phyloP scores from a whole-genome alignment of 108 stramenopile genomes.

The Discostella stelligeroides region DNA sequence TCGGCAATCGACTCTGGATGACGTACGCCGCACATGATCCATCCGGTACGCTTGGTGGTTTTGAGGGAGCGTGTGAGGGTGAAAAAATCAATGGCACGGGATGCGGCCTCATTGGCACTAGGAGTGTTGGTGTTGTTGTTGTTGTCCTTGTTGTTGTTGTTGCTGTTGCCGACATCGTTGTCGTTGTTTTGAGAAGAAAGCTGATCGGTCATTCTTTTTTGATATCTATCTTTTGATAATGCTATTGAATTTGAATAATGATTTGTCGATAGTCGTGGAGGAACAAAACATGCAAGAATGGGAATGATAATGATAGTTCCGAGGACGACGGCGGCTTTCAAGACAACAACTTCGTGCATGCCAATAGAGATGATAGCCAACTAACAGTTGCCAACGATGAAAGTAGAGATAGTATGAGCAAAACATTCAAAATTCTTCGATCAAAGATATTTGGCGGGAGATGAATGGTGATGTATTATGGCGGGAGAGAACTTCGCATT shows the following conservation, averaged over 20 bases:
- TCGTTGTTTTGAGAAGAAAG: background rate
- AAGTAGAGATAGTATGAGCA: too few species aligned
- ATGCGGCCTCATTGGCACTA: background rate
- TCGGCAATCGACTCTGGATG: slow-evolving; percentile 76
- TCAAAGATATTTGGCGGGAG: too few species aligned
- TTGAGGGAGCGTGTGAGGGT: slow-evolving; percentile 68
- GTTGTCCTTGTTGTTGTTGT: background rate
- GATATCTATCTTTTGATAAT: background rate
- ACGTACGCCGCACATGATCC: slow-evolving; percentile 62
- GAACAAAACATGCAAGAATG: too few species aligned
- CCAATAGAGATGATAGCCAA: too few species aligned
- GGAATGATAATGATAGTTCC: too few species aligned
- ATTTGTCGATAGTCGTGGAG: background rate
- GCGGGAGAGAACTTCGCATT: too few species aligned
- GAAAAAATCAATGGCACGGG: slow-evolving; percentile 62
- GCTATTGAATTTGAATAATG: background rate
- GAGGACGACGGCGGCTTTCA: too few species aligned
- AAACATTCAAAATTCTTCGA: too few species aligned
- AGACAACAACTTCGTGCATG: too few species aligned
- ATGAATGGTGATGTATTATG: too few species aligned
- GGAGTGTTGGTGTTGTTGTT: slow-evolving; percentile 4
- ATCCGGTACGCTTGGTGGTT: slow-evolving; percentile 75
- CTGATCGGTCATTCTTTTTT: background rate
- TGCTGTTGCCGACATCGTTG: background rate
- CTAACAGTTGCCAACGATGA: too few species aligned